phyloP scores from a whole-genome alignment of 208 protist genomes.

The Trypanosoma lewisi region DNA sequence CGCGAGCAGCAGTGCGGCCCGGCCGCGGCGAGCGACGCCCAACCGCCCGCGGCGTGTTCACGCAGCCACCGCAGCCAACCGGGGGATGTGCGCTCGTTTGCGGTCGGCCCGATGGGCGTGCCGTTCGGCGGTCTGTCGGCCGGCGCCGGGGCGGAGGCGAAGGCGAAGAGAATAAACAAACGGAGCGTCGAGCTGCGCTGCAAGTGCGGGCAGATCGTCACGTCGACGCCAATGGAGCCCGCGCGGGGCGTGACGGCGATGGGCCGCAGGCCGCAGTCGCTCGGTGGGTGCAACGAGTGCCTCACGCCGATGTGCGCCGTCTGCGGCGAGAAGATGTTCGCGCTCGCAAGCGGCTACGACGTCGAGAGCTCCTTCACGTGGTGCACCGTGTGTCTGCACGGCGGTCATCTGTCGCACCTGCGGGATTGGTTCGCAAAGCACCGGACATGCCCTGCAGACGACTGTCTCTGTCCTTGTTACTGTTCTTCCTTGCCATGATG shows the following conservation, averaged over 20 bases:
- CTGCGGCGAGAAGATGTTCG: constrained; percentile 70
- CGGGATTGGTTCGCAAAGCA: constrained; percentile 87
- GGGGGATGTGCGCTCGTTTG: background rate
- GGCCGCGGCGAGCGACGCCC: background rate
- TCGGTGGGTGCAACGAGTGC: constrained; percentile 63
- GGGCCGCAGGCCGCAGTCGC: constrained; percentile 29
- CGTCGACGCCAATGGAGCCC: constrained; percentile 22
- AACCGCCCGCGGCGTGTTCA: background rate
- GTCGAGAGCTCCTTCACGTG: constrained; percentile 70
- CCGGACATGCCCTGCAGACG: constrained; percentile 77
- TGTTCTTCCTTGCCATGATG: background rate
- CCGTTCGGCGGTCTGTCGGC: constrained; percentile 9
- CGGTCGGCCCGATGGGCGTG: constrained; percentile 11
- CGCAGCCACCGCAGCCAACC: constrained; percentile 18
- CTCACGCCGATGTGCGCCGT: constrained; percentile 76
- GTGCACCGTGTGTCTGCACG: constrained; percentile 88
- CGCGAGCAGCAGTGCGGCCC: constrained; percentile 21
- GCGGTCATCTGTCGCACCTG: constrained; percentile 79
- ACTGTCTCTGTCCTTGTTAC: constrained; percentile 73
- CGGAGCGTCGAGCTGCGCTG: constrained; percentile 61
- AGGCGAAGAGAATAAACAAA: background rate
- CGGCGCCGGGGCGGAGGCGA: constrained; percentile 7
- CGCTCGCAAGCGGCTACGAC: constrained; percentile 35
- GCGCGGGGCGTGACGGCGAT: constrained; percentile 1
- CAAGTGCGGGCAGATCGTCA: constrained; percentile 71